These are phyloP conservation scores for Nothophaeocryptopus gaeumannii DNA, from an alignment of 2,329 filamentous ascomycete genomes.

Conservation along the genomic window DNA sequence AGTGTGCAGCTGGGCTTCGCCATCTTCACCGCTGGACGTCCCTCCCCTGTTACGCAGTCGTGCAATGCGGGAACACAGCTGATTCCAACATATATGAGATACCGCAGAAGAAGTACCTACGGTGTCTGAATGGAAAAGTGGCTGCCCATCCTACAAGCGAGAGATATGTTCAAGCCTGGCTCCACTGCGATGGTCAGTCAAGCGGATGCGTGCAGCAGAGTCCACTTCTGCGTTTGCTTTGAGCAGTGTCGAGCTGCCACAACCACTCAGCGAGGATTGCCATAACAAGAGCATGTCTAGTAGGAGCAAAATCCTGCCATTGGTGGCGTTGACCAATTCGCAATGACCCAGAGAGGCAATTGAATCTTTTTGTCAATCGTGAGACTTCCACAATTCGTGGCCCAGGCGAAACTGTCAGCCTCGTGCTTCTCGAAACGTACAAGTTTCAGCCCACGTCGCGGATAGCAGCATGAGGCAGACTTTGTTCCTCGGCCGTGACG, in stretches of 20 bases:
- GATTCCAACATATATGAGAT: too few relatives aligned
- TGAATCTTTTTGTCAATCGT: neutral
- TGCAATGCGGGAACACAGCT: too few relatives aligned
- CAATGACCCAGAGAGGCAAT: too few relatives aligned
- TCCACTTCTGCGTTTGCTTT: conserved; percentile 7
- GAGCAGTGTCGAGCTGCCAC: neutral
- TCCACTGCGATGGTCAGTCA: too few relatives aligned
- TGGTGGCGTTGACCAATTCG: too few relatives aligned
- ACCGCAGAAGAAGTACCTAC: too few relatives aligned
- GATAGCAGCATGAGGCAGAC: conserved; percentile 5
- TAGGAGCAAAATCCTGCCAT: neutral
- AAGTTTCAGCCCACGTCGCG: conserved; percentile 13
- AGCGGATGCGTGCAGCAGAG: conserved; percentile 4
- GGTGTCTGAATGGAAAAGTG: neutral
- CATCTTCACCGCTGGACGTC: neutral
- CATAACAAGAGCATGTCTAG: neutral
- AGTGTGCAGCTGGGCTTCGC: conserved; percentile 9
- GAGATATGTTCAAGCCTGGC: neutral
- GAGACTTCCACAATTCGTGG: neutral
- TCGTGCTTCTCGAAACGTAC: conserved; percentile 7
- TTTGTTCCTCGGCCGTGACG: too few relatives aligned
- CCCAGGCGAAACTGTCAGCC: neutral
- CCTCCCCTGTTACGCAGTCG: neutral
- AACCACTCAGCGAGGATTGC: neutral
- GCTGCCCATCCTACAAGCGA: conserved; percentile 3